Evolutionary conservation across 768 basidiomycete species (phyloP), one percentile per base, ranked within the genome.

Genomic region (Mycena galopus): DNA sequence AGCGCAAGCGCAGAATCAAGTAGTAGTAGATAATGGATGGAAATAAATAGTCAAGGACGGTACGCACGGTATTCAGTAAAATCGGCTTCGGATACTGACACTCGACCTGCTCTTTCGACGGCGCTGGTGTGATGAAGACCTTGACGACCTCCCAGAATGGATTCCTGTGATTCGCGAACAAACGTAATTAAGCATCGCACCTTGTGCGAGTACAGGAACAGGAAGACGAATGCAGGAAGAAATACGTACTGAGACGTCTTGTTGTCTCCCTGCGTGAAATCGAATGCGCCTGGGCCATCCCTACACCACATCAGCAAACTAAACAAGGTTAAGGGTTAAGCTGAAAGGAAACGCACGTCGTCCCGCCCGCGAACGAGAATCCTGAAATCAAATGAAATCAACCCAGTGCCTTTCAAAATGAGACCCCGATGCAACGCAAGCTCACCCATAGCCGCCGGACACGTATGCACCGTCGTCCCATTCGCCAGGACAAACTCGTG

Each of bases 61-160:
- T n/a, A 83, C 88, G 50, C 78, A 91, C 91, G 42, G 91, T 91
- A 78, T 95, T 92, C 39, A 95, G 84, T 16, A 95, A 81, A 76
- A 95, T 93, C 4, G 94, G 94, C 80, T 94, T 95, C 23, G 94
- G 93, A 76, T 82, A 79, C 39, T 95, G 94, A 80, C 94, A 95
- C 19, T 88, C 89, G 64, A 87, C 81, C 76, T 95, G 92, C 50
- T 87, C 86, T 61, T 85, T 79, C 29, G 87, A 84, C 1, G 94
- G 92, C 8, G 77, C 23, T 39, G 93, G 92, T 9, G 93, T 94
- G 65, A 95, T 78, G 44, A 74, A 70, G 8, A 27, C 42, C 83
- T 94, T 95, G 64, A 95, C 92, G 35, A 94, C 75, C 76, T 94
- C 87, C 93, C 94, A 95, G 79, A 95, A 93, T 5, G 92, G 91